phyloP scores from a whole-genome alignment of 176 grass and related monocot species.

The Carex pumila region DNA sequence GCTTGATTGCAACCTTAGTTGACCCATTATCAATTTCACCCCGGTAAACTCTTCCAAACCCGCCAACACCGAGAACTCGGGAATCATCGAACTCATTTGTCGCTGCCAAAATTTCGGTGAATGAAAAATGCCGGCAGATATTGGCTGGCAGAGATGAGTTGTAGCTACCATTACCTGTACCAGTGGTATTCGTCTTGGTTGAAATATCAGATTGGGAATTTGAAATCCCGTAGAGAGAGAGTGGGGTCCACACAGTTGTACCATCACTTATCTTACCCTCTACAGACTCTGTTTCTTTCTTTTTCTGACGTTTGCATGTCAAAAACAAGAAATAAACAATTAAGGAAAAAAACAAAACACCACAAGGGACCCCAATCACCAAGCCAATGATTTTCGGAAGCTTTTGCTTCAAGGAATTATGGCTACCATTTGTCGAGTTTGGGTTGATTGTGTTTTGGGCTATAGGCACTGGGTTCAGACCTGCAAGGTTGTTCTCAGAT shows the following conservation, averaged over 20 bases:
- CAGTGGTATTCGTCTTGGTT: not conserved
- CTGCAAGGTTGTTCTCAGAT: slow-evolving; percentile 32
- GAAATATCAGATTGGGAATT: slow-evolving; percentile 27
- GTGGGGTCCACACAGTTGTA: slow-evolving; percentile 18
- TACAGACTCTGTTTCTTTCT: slow-evolving; percentile 22
- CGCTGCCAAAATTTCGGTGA: slow-evolving; percentile 39
- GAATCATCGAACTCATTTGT: slow-evolving; percentile 57
- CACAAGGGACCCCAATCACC: slow-evolving; percentile 23
- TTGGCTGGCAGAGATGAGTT: slow-evolving; percentile 38
- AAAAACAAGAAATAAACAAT: slow-evolving; percentile 14
- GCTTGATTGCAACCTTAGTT: slow-evolving; percentile 64
- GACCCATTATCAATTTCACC: slow-evolving; percentile 42
- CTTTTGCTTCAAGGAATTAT: not conserved
- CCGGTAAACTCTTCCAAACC: slow-evolving; percentile 69
- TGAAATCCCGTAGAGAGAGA: slow-evolving; percentile 27
- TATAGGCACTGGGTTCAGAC: slow-evolving; percentile 31
- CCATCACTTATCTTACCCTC: slow-evolving; percentile 6
- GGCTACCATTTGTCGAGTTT: not conserved
- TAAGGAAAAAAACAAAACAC: not conserved
- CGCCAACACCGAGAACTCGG: slow-evolving; percentile 53
- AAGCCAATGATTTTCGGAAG: not conserved
- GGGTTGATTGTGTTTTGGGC: not conserved
- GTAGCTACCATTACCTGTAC: slow-evolving; percentile 13
- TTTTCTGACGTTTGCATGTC: slow-evolving; percentile 40
- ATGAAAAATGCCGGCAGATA: slow-evolving; percentile 48